Conservation (phyloP, 2,329 filamentous ascomycete genomes). For the Aspergillus ustus region DNA sequence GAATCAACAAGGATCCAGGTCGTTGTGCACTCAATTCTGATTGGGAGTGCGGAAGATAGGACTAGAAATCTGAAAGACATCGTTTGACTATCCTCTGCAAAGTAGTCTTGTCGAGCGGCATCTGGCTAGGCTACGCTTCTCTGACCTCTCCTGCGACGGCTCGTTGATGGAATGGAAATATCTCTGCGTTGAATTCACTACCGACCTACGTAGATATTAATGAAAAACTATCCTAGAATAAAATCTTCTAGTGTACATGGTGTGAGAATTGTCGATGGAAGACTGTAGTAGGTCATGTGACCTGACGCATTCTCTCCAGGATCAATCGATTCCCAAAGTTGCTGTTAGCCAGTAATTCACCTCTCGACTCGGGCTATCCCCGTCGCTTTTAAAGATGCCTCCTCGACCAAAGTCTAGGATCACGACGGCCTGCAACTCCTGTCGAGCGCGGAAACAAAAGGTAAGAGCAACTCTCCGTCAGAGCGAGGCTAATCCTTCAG, state of each 20-base stretch:
- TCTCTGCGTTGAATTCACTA: no score
- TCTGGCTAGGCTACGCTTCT: no score
- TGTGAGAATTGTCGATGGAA: not conserved
- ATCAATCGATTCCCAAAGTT: not conserved
- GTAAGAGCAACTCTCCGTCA: conserved; percentile 26
- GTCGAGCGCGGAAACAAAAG: conserved; percentile 50
- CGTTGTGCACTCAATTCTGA: not conserved
- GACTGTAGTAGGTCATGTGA: not conserved
- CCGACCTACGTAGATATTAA: not conserved
- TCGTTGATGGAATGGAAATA: no score
- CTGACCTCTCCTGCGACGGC: no score
- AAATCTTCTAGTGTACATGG: not conserved
- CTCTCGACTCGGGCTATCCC: not conserved
- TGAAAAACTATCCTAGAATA: not conserved
- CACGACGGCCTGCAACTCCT: conserved; percentile 47
- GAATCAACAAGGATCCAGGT: not conserved
- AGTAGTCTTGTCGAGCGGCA: no score
- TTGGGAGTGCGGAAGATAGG: not conserved
- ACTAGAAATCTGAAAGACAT: not conserved
- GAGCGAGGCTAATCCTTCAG: conserved; percentile 27
- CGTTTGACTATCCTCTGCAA: no score
- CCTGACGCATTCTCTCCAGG: not conserved
- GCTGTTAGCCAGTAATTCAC: not conserved
- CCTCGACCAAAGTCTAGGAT: conserved; percentile 37
- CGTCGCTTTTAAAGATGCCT: conserved; percentile 1